Conservation (phyloP, 225 moss, liverwort and hornwort genomes). For the Marchantia polymorpha region DNA sequence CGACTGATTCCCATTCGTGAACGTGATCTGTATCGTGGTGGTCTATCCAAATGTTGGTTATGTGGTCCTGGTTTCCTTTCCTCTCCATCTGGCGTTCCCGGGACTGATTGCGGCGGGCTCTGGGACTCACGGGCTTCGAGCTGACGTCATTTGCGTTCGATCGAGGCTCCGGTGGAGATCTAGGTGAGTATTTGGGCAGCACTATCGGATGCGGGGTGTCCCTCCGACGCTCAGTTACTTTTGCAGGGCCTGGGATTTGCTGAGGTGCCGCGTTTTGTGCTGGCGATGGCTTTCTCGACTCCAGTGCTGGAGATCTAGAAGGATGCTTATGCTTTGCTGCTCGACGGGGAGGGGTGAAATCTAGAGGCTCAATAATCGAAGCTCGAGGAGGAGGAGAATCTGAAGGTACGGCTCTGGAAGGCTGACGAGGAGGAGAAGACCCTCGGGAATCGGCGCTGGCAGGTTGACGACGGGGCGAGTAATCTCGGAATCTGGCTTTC, state of each 20-base stretch:
- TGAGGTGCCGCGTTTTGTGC: not conserved
- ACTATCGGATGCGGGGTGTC: not conserved
- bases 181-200: not conserved
- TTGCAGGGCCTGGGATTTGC: not conserved
- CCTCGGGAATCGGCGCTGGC: not conserved
- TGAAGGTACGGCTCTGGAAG: not conserved
- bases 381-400: not conserved
- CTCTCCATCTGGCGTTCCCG: not conserved
- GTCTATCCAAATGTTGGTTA: not conserved
- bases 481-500: not conserved
- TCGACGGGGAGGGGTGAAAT: too few relatives aligned
- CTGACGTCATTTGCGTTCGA: not conserved
- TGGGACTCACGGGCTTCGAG: not conserved
- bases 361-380: not conserved
- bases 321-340: not conserved
- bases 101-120: not conserved
- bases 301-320: not conserved
- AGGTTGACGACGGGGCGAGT: not conserved
- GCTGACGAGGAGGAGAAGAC: not conserved
- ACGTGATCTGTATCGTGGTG: slow-evolving; percentile 2
- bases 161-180: not conserved
- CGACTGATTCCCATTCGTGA: not conserved
- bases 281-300: not conserved
- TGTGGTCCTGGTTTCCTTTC: not conserved
- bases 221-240: not conserved